Evolutionary conservation across 768 basidiomycete species (phyloP).

Genomic region (Mycena floridula): DNA sequence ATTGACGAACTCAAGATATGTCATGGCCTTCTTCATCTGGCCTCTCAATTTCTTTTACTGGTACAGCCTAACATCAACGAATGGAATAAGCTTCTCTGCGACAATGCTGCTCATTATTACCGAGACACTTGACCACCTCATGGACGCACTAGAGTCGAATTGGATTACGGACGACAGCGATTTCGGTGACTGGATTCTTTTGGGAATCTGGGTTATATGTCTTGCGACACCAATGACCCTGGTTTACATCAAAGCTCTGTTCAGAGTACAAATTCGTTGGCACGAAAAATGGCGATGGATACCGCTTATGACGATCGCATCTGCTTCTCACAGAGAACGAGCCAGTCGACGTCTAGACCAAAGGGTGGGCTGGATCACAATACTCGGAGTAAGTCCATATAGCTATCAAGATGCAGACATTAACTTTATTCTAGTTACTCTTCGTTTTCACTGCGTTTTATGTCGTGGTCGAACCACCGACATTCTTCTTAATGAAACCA

Average conservation of each 20-base stretch:
- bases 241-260: too few relatives aligned
- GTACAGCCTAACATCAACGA: constrained; percentile 1
- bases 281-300: too few relatives aligned
- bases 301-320: neutral
- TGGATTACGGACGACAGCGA: neutral
- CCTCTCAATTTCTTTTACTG: constrained; percentile 3
- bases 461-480: too few relatives aligned
- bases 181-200: neutral
- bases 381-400: neutral
- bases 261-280: too few relatives aligned
- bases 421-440: too few relatives aligned
- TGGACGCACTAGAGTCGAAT: neutral
- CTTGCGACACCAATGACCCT: too few relatives aligned
- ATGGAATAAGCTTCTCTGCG: neutral
- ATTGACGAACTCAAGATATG: neutral
- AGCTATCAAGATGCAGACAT: too few relatives aligned
- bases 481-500: too few relatives aligned
- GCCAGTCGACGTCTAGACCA: neutral
- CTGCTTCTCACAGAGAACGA: neutral
- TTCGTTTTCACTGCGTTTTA: too few relatives aligned
- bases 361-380: neutral
- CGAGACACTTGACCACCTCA: neutral
- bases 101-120: constrained; percentile 1
- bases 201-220: neutral
- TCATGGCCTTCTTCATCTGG: neutral